Percentiles rank a stretch among this genome's conserved stretches.
Evolutionary conservation across 257 asterid species (phyloP).

Genomic region (Cruciata laevipes): DNA sequence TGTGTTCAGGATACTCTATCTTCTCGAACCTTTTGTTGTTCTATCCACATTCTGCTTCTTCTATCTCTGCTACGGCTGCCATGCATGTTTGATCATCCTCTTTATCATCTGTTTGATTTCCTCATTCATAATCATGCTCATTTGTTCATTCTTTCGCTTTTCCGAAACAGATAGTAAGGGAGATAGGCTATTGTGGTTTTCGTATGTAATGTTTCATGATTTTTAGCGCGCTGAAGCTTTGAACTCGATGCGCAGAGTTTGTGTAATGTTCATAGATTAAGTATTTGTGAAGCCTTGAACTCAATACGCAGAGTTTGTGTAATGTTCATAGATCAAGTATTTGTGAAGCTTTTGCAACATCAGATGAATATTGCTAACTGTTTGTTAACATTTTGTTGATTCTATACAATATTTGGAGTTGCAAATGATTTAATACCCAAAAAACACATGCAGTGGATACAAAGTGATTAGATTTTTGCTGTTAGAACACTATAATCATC

Average conservation of each 20-base stretch:
- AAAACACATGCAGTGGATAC: neutral
- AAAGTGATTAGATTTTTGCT: neutral
- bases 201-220: neutral
- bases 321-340: neutral
- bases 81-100: too few relatives aligned
- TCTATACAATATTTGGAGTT: too few relatives aligned
- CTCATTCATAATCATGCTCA: neutral
- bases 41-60: constrained; percentile 44
- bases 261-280: too few relatives aligned
- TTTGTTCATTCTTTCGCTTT: neutral
- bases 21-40: constrained; percentile 39
- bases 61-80: constrained; percentile 27
- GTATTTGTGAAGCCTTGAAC: too few relatives aligned
- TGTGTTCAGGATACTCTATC: constrained; percentile 40
- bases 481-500: neutral
- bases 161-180: neutral
- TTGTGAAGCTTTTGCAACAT: neutral
- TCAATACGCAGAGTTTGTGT: neutral
- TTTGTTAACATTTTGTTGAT: too few relatives aligned
- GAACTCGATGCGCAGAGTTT: too few relatives aligned
- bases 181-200: neutral
- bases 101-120: constrained; percentile 8
- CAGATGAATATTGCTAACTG: too few relatives aligned
- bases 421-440: neutral
- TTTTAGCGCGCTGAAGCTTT: neutral